Percentiles rank a stretch among this genome's conserved stretches.
Evolutionary conservation across 768 basidiomycete genomes (phyloP).

Genomic region (Mycena alexandri): DNA sequence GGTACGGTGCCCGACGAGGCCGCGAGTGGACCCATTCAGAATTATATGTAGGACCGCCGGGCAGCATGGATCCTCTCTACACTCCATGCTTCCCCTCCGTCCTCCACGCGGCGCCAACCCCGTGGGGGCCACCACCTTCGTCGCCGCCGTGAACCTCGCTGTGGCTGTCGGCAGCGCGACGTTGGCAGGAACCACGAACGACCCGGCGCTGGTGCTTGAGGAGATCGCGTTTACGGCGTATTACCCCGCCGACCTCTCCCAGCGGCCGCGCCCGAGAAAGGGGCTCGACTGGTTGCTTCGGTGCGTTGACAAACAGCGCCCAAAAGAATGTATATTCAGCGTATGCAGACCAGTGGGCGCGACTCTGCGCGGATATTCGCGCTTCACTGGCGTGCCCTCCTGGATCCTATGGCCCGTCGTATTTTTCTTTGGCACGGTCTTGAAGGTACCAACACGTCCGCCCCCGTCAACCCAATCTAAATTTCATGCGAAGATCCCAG

Average conservation of each 20-base stretch:
- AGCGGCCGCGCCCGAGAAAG: conserved; percentile 45
- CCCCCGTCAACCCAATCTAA: conserved; percentile 8
- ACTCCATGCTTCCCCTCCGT: conserved; percentile 15
- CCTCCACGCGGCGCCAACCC: conserved; percentile 42
- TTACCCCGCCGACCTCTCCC: conserved; percentile 66
- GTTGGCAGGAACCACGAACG: conserved; percentile 43
- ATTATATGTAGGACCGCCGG: neutral
- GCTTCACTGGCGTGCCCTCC: conserved; percentile 59
- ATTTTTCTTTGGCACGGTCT: conserved; percentile 62
- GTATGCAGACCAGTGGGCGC: conserved; percentile 56
- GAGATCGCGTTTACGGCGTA: conserved; percentile 76
- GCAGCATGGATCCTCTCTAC: neutral
- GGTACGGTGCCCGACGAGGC: conserved; percentile 13
- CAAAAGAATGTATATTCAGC: conserved; percentile 3
- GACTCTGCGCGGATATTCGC: conserved; percentile 62
- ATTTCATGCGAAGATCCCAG: conserved; percentile 61
- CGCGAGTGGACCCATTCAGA: neutral
- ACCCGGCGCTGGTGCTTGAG: conserved; percentile 65
- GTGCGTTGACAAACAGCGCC: conserved; percentile 43
- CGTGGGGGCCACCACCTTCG: conserved; percentile 72
- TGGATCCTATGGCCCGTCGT: conserved; percentile 65
- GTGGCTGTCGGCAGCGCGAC: conserved; percentile 57
- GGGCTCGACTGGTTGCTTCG: conserved; percentile 71
- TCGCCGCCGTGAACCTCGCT: conserved; percentile 38
- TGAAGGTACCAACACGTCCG: conserved; percentile 53